A percentile compares a stretch with the other conserved stretches of the same genome.
Conservation (phyloP, 2,329 filamentous ascomycete species). For the Colletotrichum destructivum region DNA sequence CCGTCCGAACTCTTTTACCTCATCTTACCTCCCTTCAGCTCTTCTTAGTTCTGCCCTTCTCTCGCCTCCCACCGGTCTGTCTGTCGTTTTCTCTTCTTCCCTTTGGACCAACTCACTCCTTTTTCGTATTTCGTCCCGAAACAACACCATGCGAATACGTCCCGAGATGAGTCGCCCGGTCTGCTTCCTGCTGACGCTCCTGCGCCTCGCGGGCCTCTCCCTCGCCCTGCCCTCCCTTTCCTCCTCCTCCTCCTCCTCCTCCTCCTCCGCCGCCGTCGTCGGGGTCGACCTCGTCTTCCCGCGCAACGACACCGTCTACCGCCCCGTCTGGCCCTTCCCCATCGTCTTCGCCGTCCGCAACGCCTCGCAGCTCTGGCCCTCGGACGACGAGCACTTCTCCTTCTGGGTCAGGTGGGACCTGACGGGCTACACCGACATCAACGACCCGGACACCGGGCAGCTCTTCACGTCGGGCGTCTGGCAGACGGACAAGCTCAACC, state of each 20-base stretch:
- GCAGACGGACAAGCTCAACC: neutral
- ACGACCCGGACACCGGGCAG: neutral
- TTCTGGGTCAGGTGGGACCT: constrained; percentile 25
- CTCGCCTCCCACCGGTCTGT: neutral
- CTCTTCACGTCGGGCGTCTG: constrained; percentile 13
- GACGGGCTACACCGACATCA: constrained; percentile 8
- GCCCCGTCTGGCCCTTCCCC: constrained; percentile 22
- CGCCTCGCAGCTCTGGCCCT: constrained; percentile 7
- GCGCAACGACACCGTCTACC: constrained; percentile 11
- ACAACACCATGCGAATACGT: neutral
- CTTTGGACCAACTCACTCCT: neutral
- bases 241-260: too few species aligned
- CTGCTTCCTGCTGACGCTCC: neutral
- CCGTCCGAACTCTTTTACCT: too few species aligned
- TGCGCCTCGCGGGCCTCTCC: neutral
- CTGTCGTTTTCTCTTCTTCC: neutral
- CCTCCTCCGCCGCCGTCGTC: neutral
- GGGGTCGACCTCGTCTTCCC: constrained; percentile 22
- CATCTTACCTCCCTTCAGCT: neutral
- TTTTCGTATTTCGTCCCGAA: too few species aligned
- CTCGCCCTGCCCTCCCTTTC: neutral
- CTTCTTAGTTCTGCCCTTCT: neutral
- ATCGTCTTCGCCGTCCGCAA: constrained; percentile 23
- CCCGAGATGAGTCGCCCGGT: neutral
- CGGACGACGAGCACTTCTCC: neutral